Conservation (phyloP, 441 rosid species). For the Gossypium aridum region DNA sequence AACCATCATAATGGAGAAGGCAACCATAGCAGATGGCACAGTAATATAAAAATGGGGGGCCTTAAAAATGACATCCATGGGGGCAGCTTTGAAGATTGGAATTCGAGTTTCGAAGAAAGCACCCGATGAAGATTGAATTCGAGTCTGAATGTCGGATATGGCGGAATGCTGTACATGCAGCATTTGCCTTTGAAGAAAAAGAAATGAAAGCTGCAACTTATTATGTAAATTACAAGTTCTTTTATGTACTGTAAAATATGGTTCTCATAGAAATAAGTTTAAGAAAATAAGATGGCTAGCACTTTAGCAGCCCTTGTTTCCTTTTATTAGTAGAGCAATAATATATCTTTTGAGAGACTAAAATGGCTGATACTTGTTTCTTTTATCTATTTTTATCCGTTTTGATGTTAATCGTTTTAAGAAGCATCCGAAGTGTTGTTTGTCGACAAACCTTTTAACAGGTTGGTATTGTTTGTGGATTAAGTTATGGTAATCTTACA, state of each 20-base stretch:
- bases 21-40: conserved; percentile 75
- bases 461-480: too few species aligned
- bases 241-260: conserved; percentile 6
- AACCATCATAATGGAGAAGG: conserved; percentile 73
- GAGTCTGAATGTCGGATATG: background rate
- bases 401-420: background rate
- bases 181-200: conserved; percentile 13
- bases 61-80: background rate
- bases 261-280: background rate
- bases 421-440: too few species aligned
- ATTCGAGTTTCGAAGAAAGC: background rate
- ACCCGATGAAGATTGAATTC: conserved; percentile 2
- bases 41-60: conserved; percentile 40
- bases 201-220: conserved; percentile 10
- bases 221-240: conserved; percentile 21
- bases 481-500: too few species aligned
- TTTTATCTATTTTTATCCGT: background rate
- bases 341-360: background rate
- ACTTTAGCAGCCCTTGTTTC: background rate
- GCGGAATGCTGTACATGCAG: conserved; percentile 5
- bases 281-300: conserved; percentile 6
- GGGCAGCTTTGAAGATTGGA: background rate
- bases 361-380: background rate
- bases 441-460: too few species aligned
- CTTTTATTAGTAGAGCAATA: background rate